Percentiles rank a stretch among this genome's conserved stretches.
phyloP scores from a whole-genome alignment of 306 rosid genomes.

The Hippophae tibetana region DNA sequence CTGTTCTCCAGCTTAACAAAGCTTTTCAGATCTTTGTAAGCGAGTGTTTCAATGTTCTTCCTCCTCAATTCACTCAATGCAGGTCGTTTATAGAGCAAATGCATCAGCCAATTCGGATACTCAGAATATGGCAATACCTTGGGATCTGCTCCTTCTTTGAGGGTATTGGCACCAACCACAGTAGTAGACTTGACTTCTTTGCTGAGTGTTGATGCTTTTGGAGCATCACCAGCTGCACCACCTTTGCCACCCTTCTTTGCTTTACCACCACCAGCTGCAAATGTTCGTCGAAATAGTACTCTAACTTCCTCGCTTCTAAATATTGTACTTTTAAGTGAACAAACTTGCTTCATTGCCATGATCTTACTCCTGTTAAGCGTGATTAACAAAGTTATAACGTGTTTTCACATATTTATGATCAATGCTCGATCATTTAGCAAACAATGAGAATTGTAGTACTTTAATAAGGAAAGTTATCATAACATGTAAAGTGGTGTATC shows the following conservation, averaged over 20 bases:
- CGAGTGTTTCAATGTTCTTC: constrained; percentile 47
- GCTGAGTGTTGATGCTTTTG: constrained; percentile 63
- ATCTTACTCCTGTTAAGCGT: constrained; percentile 24
- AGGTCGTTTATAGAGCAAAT: constrained; percentile 58
- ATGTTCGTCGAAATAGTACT: constrained; percentile 35
- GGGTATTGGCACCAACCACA: constrained; percentile 79
- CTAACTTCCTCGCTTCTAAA: constrained; percentile 26
- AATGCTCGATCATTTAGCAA: no score
- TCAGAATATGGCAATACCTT: constrained; percentile 68
- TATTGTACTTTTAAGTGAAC: constrained; percentile 27
- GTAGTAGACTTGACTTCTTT: constrained; percentile 74
- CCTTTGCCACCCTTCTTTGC: constrained; percentile 84
- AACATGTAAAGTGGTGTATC: no score
- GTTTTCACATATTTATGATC: no score
- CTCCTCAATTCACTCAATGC: constrained; percentile 69
- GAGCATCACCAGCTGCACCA: constrained; percentile 50
- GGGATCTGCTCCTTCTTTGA: constrained; percentile 75
- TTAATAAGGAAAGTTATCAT: no score
- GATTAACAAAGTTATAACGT: neutral
- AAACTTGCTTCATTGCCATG: constrained; percentile 41
- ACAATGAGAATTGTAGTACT: no score
- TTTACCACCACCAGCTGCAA: constrained; percentile 46
- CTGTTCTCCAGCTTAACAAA: constrained; percentile 77
- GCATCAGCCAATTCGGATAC: constrained; percentile 80
- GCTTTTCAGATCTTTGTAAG: constrained; percentile 57